phyloP scores from a whole-genome alignment of 768 basidiomycete genomes.

The Kwoniella sp. region DNA sequence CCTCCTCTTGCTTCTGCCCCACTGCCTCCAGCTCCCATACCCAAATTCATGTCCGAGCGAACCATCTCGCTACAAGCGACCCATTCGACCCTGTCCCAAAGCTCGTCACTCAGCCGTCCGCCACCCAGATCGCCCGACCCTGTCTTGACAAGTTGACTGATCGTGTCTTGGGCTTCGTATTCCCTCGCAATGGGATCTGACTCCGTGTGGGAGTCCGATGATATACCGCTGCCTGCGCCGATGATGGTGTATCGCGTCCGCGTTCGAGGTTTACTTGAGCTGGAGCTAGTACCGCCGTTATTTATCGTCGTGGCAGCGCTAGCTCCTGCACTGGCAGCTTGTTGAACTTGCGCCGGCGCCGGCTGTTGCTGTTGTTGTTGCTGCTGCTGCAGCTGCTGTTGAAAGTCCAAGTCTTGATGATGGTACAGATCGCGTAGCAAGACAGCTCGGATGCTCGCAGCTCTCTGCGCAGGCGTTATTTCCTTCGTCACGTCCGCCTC shows the following conservation, averaged over 20 bases:
- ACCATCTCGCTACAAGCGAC: neutral
- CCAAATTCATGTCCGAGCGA: neutral
- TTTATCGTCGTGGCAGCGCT: too few species aligned
- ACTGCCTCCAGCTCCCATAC: neutral
- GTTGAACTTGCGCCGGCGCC: neutral
- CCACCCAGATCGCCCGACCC: neutral
- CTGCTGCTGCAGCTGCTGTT: too few species aligned
- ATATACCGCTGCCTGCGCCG: neutral
- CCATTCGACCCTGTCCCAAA: neutral
- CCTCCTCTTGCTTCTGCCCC: too few species aligned
- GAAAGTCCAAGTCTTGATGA: neutral
- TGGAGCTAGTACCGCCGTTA: too few species aligned
- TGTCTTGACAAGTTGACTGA: neutral
- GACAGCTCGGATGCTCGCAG: neutral
- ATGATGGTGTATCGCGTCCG: neutral
- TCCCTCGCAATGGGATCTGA: neutral
- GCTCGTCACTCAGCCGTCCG: neutral
- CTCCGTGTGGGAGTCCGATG: neutral
- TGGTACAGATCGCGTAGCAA: neutral
- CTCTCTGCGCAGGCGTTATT: neutral
- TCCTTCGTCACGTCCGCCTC: neutral
- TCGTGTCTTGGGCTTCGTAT: neutral
- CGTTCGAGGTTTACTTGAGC: neutral
- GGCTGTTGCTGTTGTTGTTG: too few species aligned
- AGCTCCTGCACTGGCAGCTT: neutral